Conservation (phyloP, 352 stramenopile genomes). For the Pythium rhizo-oryzae region DNA sequence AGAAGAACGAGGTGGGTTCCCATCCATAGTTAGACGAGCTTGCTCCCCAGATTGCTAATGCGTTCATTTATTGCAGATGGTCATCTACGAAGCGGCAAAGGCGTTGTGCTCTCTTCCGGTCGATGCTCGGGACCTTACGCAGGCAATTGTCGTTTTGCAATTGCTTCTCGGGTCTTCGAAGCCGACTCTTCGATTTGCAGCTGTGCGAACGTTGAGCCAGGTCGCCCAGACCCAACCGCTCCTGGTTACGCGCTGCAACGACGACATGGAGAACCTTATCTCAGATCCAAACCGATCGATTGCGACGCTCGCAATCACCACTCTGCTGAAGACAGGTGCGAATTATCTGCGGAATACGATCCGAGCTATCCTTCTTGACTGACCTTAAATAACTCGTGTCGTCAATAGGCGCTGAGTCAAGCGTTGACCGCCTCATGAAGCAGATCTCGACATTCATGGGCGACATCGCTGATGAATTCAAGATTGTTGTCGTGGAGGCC, state of each 20-base stretch:
- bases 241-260: conserved; percentile 97
- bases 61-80: conserved; percentile 80
- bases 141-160: conserved; percentile 98
- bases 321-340: conserved; percentile 97
- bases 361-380: background rate
- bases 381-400: background rate
- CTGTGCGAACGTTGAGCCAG: conserved; percentile 96
- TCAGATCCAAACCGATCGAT: conserved; percentile 98
- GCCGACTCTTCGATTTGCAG: conserved; percentile 95
- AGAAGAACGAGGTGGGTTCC: conserved; percentile 90
- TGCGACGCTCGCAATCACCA: conserved; percentile 99
- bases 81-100: conserved; percentile 99
- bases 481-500: conserved; percentile 98
- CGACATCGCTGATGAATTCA: conserved; percentile 99
- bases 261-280: conserved; percentile 98
- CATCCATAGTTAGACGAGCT: background rate
- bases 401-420: conserved; percentile 89
- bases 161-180: conserved; percentile 95
- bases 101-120: conserved; percentile 96
- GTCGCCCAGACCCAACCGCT: conserved; percentile 92
- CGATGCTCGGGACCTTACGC: conserved; percentile 95
- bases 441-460: conserved; percentile 99
- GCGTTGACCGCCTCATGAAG: conserved; percentile 96
- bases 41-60: background rate
- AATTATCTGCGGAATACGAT: background rate